These are phyloP conservation scores for Amylostereum areolatum DNA, from an alignment of 1,284 basidiomycete genomes.

Conservation along the genomic window DNA sequence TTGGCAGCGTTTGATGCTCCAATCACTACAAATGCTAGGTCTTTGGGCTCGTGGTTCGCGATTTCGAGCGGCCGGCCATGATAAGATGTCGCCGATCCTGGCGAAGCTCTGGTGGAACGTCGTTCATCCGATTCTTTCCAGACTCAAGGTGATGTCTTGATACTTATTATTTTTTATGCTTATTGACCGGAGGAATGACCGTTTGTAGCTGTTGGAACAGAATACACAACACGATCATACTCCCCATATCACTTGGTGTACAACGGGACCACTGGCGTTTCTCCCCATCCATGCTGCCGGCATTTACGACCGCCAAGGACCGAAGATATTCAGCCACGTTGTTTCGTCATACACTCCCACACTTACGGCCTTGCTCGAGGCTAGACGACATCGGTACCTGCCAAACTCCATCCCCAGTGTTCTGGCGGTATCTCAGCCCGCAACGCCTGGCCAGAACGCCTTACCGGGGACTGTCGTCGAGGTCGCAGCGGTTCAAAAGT, in stretches of 20 bases:
- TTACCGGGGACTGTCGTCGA: neutral
- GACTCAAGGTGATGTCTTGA: too few relatives aligned
- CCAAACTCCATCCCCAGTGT: neutral
- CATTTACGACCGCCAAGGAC: slow-evolving; percentile 5
- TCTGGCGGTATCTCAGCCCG: slow-evolving; percentile 4
- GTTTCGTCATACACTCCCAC: slow-evolving; percentile 20
- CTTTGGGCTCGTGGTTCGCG: too few relatives aligned
- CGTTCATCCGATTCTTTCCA: neutral
- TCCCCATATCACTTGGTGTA: slow-evolving; percentile 17
- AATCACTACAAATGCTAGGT: too few relatives aligned
- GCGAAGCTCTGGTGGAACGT: too few relatives aligned
- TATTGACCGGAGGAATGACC: too few relatives aligned
- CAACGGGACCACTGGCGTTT: slow-evolving; percentile 16
- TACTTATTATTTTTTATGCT: too few relatives aligned
- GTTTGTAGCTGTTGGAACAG: too few relatives aligned
- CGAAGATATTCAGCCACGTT: slow-evolving; percentile 9
- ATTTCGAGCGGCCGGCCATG: too few relatives aligned
- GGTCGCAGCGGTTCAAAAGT: neutral
- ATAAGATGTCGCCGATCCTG: too few relatives aligned
- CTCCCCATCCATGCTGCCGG: slow-evolving; percentile 20
- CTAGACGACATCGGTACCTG: neutral
- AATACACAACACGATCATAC: neutral
- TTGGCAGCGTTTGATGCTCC: too few relatives aligned
- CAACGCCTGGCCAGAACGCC: neutral
- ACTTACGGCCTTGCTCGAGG: slow-evolving; percentile 1